phyloP scores from a whole-genome alignment of 2,329 filamentous ascomycete genomes.

The Monosporascus cannonballus region DNA sequence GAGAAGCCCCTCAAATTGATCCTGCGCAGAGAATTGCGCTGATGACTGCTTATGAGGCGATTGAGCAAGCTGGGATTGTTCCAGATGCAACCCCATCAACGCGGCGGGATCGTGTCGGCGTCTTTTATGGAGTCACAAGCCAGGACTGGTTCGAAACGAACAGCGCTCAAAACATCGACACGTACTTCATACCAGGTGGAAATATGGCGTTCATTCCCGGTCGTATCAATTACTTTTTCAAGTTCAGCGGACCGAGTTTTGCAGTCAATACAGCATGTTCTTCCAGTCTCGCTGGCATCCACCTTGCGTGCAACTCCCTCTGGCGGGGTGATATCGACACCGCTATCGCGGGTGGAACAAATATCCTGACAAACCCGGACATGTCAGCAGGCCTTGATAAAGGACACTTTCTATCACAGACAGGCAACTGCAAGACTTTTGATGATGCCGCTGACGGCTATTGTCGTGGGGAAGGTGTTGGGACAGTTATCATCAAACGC shows the following conservation, averaged over 20 bases:
- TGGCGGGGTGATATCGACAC: slow-evolving; percentile 59
- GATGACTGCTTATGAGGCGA: slow-evolving; percentile 60
- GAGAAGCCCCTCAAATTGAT: slow-evolving; percentile 39
- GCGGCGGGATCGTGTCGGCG: slow-evolving; percentile 10
- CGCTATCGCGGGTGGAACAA: slow-evolving; percentile 56
- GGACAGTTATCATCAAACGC: slow-evolving; percentile 14
- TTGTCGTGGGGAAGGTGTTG: slow-evolving; percentile 2
- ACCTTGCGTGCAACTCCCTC: slow-evolving; percentile 47
- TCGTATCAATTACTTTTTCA: slow-evolving; percentile 31
- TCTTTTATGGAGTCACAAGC: slow-evolving; percentile 14
- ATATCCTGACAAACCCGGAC: slow-evolving; percentile 59
- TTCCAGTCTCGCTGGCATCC: slow-evolving; percentile 16
- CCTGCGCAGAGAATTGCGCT: slow-evolving; percentile 59
- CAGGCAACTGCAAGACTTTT: slow-evolving; percentile 38
- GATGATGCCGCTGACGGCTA: slow-evolving; percentile 43
- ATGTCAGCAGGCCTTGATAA: slow-evolving; percentile 56
- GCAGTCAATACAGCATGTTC: slow-evolving; percentile 27
- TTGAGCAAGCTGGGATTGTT: slow-evolving; percentile 51
- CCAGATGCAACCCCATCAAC: slow-evolving; percentile 13
- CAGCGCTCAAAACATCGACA: slow-evolving; percentile 49
- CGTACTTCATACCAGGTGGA: slow-evolving; percentile 31
- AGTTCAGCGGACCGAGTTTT: slow-evolving; percentile 24
- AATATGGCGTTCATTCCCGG: slow-evolving; percentile 29
- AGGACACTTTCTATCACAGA: slow-evolving; percentile 53
- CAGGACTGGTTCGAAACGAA: slow-evolving; percentile 55